phyloP scores from a whole-genome alignment of 106 monocot genomes.

The Dendrobium officinale region DNA sequence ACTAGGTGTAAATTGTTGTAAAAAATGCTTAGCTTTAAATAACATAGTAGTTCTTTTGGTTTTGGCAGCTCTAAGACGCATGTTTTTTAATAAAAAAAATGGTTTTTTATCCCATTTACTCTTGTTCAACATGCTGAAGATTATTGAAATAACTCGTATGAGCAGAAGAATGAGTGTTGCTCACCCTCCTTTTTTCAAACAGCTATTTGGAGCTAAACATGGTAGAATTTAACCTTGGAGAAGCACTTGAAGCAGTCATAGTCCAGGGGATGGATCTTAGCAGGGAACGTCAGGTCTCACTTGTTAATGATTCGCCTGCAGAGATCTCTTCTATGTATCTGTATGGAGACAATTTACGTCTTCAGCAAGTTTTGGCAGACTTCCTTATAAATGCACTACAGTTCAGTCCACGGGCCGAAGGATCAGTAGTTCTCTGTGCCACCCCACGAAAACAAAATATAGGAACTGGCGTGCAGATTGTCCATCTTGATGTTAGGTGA shows the following conservation, averaged over 20 bases:
- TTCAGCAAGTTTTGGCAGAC: constrained; percentile 77
- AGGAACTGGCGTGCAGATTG: constrained; percentile 57
- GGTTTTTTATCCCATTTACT: background rate
- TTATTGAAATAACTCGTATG: background rate
- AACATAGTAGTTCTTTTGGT: background rate
- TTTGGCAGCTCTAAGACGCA: background rate
- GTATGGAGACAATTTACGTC: constrained; percentile 75
- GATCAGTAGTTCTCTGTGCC: constrained; percentile 48
- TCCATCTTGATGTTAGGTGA: constrained; percentile 78
- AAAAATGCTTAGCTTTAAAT: background rate
- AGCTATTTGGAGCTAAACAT: constrained; percentile 72
- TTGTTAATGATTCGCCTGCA: constrained; percentile 55
- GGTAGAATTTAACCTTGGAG: constrained; percentile 66
- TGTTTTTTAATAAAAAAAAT: background rate
- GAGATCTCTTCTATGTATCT: constrained; percentile 61
- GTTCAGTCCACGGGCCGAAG: constrained; percentile 47
- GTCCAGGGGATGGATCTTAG: constrained; percentile 61
- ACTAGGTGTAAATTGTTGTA: too few relatives aligned
- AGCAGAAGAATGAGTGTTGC: background rate
- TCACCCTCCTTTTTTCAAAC: constrained; percentile 14
- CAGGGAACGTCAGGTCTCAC: constrained; percentile 39
- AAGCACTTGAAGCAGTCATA: constrained; percentile 54
- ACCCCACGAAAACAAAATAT: constrained; percentile 51
- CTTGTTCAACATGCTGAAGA: background rate
- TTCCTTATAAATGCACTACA: constrained; percentile 56